Base-by-base conservation (phyloP, 2,329 filamentous ascomycete species). In the Fusarium sp. region DNA sequence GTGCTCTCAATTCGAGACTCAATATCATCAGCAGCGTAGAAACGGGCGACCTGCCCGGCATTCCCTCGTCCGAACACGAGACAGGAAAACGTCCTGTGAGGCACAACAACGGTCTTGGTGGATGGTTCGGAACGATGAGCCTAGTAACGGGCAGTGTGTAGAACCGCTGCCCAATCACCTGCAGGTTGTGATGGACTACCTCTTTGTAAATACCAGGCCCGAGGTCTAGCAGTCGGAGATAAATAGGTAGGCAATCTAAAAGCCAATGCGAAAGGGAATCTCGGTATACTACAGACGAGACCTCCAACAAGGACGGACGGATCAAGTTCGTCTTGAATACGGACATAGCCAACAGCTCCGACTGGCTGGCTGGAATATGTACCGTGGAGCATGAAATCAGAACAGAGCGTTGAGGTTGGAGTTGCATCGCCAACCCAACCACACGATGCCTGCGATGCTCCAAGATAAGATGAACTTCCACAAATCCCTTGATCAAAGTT, bases 81-180 rank as follows among this genome's bases (percentile, higher is more conserved):
- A 39, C 27, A 20, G 64, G 20, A 54, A 50, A 59, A 21, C 18
- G 17, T 52, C 55, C 21, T 25, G 50, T 45, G 25, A 65, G 20
- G 49, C 29, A 68, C 36, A 58, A 51, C 14, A 53, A 63, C 51
- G 40, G 45, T 46, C 42, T 47, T 46, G 46, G 54, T 52, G 62
- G 57, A 55, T 54, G 45, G 20, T 48, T 54, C 57, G 66, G 66
- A 52, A 67, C 13, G 25, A 51, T 40, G 50, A 49, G 50, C 33
- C 33, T 27, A 46, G 35, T 20, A 29, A 53, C 45, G 21, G 65
- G 6, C 40, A 42, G 41, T 55, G 36, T 55, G 31, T 29, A 46
- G 39, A 27, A 27, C 27, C 17, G 25, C 20, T 46, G 31, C 35
- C 27, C 47, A 33, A 21, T 37, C 35, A 37, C 11, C 40, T 40